Conservation (phyloP, 495 filamentous ascomycete species). For the Trichoderma gamsii region DNA sequence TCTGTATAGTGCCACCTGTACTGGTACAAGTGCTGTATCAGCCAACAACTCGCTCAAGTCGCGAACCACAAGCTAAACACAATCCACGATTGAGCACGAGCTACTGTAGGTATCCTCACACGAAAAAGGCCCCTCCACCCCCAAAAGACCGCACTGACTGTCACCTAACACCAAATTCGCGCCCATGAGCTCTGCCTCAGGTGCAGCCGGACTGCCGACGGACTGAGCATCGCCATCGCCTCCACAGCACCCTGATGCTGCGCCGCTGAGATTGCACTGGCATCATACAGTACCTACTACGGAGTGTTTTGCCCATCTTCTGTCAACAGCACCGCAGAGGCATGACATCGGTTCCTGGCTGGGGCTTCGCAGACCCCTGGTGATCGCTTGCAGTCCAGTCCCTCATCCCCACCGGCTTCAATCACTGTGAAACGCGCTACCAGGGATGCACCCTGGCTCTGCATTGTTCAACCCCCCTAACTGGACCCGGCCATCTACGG, state of each 20-base stretch:
- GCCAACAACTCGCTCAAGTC: too few species aligned
- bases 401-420: neutral
- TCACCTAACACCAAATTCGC: neutral
- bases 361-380: neutral
- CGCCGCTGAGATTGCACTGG: neutral
- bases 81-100: too few species aligned
- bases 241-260: neutral
- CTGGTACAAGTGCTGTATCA: too few species aligned
- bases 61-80: too few species aligned
- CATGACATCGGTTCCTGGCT: constrained; percentile 8
- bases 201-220: neutral
- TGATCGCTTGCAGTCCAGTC: neutral
- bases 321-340: neutral
- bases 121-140: too few species aligned
- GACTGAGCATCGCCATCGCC: neutral
- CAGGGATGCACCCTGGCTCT: neutral
- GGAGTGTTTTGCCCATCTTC: neutral
- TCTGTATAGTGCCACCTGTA: too few species aligned
- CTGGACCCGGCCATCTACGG: constrained; percentile 3
- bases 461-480: constrained; percentile 8
- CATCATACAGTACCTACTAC: neutral
- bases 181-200: neutral
- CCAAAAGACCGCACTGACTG: neutral
- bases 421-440: constrained; percentile 9
- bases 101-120: too few species aligned